These are phyloP conservation scores for Cadophora sp. DNA, from an alignment of 2,329 filamentous ascomycete genomes.

Conservation along the genomic window DNA sequence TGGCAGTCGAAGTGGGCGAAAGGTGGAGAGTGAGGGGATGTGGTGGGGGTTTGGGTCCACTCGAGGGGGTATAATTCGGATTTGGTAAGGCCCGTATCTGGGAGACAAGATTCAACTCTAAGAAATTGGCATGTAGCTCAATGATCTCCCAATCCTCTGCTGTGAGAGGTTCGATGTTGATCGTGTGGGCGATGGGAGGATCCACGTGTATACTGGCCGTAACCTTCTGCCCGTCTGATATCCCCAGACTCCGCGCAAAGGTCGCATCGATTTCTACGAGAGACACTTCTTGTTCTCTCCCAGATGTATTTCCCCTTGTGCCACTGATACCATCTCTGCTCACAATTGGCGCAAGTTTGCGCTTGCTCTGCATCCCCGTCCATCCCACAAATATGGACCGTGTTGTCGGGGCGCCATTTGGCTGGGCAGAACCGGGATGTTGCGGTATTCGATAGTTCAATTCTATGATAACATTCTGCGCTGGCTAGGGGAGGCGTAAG, in stretches of 20 bases:
- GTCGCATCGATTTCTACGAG: conserved; percentile 88
- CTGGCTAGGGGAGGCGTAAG: conserved; percentile 61
- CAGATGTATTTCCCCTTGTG: conserved; percentile 59
- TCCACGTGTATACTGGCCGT: conserved; percentile 79
- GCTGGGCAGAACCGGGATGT: conserved; percentile 54
- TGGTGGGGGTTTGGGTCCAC: conserved; percentile 58
- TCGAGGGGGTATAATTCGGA: conserved; percentile 66
- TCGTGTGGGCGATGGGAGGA: conserved; percentile 87
- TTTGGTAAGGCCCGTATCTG: conserved; percentile 95
- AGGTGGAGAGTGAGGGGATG: conserved; percentile 92
- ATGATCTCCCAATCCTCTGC: conserved; percentile 99
- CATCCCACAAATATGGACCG: conserved; percentile 88
- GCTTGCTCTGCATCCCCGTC: conserved; percentile 97
- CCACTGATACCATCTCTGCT: conserved; percentile 74
- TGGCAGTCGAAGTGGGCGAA: conserved; percentile 94
- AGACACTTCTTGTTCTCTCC: conserved; percentile 76
- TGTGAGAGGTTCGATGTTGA: conserved; percentile 96
- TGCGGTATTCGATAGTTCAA: conserved; percentile 74
- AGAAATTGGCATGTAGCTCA: conserved; percentile 92
- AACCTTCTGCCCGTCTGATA: conserved; percentile 84
- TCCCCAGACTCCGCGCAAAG: conserved; percentile 76
- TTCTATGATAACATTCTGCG: conserved; percentile 96
- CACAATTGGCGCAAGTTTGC: conserved; percentile 75
- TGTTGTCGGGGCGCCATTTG: conserved; percentile 57
- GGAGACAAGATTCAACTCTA: conserved; percentile 90